phyloP scores from a whole-genome alignment of 305 asterid genomes.

The Fraxinus sp. region DNA sequence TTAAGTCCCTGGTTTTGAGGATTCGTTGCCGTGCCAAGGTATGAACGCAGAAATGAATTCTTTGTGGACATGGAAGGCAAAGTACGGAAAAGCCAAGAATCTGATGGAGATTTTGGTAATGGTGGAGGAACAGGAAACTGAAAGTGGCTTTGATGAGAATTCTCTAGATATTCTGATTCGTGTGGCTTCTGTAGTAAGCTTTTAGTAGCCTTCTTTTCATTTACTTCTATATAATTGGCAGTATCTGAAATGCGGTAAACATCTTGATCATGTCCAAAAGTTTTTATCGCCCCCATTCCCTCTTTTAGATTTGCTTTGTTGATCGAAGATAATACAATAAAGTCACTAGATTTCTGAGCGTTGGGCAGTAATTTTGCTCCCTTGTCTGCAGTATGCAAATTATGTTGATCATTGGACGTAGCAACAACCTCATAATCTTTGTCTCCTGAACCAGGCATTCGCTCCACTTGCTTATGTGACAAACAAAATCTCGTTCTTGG shows the following conservation, averaged over 20 bases:
- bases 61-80: conserved; percentile 52
- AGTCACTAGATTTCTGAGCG: conserved; percentile 17
- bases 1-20: conserved; percentile 32
- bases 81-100: conserved; percentile 78
- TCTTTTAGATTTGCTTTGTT: conserved; percentile 8
- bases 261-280: conserved; percentile 23
- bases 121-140: conserved; percentile 62
- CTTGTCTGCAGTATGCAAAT: conserved; percentile 9
- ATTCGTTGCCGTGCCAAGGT: conserved; percentile 28
- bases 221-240: conserved; percentile 9
- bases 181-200: conserved; percentile 22
- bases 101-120: conserved; percentile 70
- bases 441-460: neutral
- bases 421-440: conserved; percentile 8
- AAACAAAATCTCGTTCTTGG: conserved; percentile 14
- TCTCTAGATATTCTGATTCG: conserved; percentile 5
- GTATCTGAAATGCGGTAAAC: neutral
- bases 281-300: conserved; percentile 8
- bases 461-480: conserved; percentile 9
- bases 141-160: conserved; percentile 24
- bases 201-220: conserved; percentile 17
- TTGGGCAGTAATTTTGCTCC: conserved; percentile 6
- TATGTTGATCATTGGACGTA: conserved; percentile 6
- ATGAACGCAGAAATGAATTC: conserved; percentile 30
- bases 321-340: conserved; percentile 15